A percentile compares a stretch with the other conserved stretches of the same genome.
Evolutionary conservation across 192 early-diverging fungal genomes (phyloP).

Genomic region (Backusella psychrophila): DNA sequence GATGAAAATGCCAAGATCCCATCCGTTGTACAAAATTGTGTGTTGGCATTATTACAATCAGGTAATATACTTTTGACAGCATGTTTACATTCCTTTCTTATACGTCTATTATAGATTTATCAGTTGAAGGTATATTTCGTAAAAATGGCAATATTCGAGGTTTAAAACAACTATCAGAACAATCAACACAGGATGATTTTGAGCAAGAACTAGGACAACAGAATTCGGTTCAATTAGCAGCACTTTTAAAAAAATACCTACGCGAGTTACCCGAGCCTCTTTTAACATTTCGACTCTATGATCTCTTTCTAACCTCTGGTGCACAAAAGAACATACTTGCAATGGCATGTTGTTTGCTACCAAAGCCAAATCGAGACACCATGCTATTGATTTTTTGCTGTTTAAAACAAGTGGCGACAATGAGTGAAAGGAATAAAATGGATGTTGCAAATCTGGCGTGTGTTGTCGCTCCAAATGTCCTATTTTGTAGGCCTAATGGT

Average conservation of each 20-base stretch:
- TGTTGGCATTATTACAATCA: slow-evolving; percentile 70
- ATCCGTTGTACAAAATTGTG: slow-evolving; percentile 77
- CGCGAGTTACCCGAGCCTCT: slow-evolving; percentile 95
- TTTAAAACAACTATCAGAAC: slow-evolving; percentile 81
- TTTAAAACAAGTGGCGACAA: slow-evolving; percentile 79
- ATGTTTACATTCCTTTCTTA: not conserved
- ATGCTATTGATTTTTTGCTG: slow-evolving; percentile 86
- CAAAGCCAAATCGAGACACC: slow-evolving; percentile 89
- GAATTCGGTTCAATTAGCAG: slow-evolving; percentile 89
- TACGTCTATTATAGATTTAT: slow-evolving; percentile 56
- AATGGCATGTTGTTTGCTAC: slow-evolving; percentile 79
- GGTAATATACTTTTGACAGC: slow-evolving; percentile 42
- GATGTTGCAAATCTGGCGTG: slow-evolving; percentile 88
- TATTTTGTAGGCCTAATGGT: slow-evolving; percentile 62
- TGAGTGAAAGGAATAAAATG: slow-evolving; percentile 87
- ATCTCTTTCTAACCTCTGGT: slow-evolving; percentile 55
- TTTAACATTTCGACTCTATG: slow-evolving; percentile 85
- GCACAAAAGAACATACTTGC: slow-evolving; percentile 60
- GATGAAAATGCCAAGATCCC: slow-evolving; percentile 72
- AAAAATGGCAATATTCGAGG: slow-evolving; percentile 97
- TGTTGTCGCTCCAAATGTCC: slow-evolving; percentile 92
- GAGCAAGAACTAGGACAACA: slow-evolving; percentile 36
- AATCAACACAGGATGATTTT: slow-evolving; percentile 56
- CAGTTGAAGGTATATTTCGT: slow-evolving; percentile 93
- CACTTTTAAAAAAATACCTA: slow-evolving; percentile 94